These are phyloP conservation scores for Bjerkandera adusta DNA, from an alignment of 1,284 basidiomycete species.

Conservation along the genomic window DNA sequence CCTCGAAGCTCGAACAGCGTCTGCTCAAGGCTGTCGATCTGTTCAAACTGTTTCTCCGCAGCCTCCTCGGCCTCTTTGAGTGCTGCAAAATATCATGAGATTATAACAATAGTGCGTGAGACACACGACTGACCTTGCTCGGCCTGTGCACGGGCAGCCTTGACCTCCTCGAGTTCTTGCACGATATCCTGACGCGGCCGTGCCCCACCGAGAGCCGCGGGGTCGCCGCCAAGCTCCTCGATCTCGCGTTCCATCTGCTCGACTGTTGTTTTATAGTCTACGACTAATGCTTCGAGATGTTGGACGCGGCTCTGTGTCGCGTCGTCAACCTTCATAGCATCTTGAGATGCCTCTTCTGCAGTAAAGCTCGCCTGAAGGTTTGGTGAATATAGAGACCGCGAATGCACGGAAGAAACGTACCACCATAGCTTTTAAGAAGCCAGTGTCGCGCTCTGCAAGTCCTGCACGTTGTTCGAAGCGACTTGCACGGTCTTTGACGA, in stretches of 20 bases:
- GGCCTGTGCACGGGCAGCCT: conserved; percentile 34
- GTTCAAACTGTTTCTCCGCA: conserved; percentile 40
- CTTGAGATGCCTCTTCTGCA: conserved; percentile 45
- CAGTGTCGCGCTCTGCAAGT: conserved; percentile 57
- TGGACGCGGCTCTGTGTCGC: conserved; percentile 42
- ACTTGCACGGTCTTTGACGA: conserved; percentile 40
- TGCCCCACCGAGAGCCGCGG: conserved; percentile 23
- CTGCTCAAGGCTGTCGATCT: conserved; percentile 65
- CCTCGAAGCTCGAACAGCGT: conserved; percentile 72
- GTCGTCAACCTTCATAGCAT: conserved; percentile 30
- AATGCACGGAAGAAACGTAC: conserved; percentile 35
- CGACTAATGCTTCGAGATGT: conserved; percentile 57
- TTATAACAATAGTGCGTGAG: neutral
- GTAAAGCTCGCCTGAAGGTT: conserved; percentile 53
- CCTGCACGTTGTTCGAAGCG: conserved; percentile 45
- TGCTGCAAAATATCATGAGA: conserved; percentile 30
- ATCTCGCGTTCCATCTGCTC: conserved; percentile 42
- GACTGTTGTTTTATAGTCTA: conserved; percentile 52
- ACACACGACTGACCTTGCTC: conserved; percentile 40
- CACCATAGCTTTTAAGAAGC: conserved; percentile 61
- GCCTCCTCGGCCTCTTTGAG: conserved; percentile 39
- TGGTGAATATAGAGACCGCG: neutral
- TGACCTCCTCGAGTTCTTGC: conserved; percentile 41
- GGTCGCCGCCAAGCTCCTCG: conserved; percentile 37
- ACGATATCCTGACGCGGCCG: conserved; percentile 37